Evolutionary conservation across 805 yeast genomes (phyloP), one percentile per base, ranked within the genome.

Genomic region (Cyberlindnera euphorbiae): DNA sequence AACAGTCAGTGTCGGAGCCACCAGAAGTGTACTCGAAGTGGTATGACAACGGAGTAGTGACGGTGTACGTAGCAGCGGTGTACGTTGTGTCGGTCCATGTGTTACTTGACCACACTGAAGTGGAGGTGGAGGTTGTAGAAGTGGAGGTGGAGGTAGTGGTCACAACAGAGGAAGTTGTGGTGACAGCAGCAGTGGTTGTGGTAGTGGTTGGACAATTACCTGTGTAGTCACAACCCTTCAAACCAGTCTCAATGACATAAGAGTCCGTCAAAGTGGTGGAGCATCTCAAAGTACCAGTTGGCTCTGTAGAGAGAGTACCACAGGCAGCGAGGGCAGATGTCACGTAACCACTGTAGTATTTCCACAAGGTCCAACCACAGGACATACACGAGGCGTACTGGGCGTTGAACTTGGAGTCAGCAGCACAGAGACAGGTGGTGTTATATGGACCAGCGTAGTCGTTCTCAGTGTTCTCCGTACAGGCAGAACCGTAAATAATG

Each of bases 311-410:
- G 26, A 47, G 41, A n/a, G 48, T 41, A 26, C 41, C 39, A 46
- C 62, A 59, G 10, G 38, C 51, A 10, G 37, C 47, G 31, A 58
- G 38, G 6, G 62, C 53, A 14, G 49, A 40, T 2, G 50, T 34
- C 28, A 60, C 45, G 45, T 41, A 58, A 1, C 35, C 19, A 13
- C 49, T 50, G 41, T 59, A 59, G 45, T 58, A 54, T 15, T 47
- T 35, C 58, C 58, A 60, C 30, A 60, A 39, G 44, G 63, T 59
- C 64, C 63, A 59, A 27, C 64, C 64, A 49, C 64, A 60, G 30
- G 50, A 56, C 31, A 59, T 47, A 50, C 64, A 60, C 4, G 40
- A 46, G 7, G 47, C 47, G 28, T 50, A 50, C 24, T 39, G 33
- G 3, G 16, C 14, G 19, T 30, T 38, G 42, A 49, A 50, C 27